Evolutionary conservation across 345 rosid species (phyloP), one percentile per base, ranked within the genome.

Genomic region (Brassica carinata): DNA sequence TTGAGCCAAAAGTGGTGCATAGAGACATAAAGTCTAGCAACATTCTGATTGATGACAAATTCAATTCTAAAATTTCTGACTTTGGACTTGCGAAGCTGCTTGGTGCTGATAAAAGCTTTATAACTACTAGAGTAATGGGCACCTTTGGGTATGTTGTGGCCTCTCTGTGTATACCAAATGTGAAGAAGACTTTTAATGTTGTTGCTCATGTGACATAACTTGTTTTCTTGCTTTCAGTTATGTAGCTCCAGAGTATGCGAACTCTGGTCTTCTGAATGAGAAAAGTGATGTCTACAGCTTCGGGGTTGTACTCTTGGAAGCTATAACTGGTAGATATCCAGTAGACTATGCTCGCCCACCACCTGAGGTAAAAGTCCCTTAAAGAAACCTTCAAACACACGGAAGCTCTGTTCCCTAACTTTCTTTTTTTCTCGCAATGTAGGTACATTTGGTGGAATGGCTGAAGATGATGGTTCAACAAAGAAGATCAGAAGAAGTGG

Each of bases 371-470:
- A n/a, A 3, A 48, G 2, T 0, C 55, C 15, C 55, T 48, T 48
- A 48, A 68, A 75, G 70, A 27, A 71, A 13, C 30, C n/a, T 76
- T n/a, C 1, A 45, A 69, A 5, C 36, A 48, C 71, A 51, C 74
- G 30, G 13, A 7, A 67, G 31, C 76, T n/a, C 8, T 65, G 58
- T 48, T 45, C 2, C 5, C 17, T 51, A 51, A 51, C 18, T 51
- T 51, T 51, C 0, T 38, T 13, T 14, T 3, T 8, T 0, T 2
- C 10, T 62, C 43, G 8, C 38, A 14, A 80, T 79, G 72, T 83
- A 96, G 99, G 97, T 96, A 65, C 93, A 96, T 89, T 87, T 96
- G 76, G 97, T 96, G 13, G 98, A 96, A 81, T 96, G 99, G 99
- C 85, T 94, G 78, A 96, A 96, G 88, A 91, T 94, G 98, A 96